These are phyloP conservation scores for Orbilia blumenaviensis DNA, from an alignment of 2,329 filamentous ascomycete species.

Conservation along the genomic window DNA sequence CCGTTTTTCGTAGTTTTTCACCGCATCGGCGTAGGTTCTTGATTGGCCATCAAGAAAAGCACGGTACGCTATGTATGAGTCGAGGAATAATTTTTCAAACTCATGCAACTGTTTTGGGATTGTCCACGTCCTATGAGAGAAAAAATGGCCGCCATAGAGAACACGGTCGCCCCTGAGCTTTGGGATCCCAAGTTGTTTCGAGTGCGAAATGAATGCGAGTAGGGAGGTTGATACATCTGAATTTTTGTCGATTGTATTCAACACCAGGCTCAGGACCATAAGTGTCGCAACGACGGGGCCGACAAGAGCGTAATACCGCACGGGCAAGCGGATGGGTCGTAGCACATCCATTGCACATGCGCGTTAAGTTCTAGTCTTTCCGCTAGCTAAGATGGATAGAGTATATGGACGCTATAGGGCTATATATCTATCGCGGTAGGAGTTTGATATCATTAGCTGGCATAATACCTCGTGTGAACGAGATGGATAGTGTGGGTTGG, in stretches of 20 bases:
- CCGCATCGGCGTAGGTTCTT: conserved; percentile 20
- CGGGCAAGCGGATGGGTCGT: neutral
- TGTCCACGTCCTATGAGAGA: neutral
- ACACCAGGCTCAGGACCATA: neutral
- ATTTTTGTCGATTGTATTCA: neutral
- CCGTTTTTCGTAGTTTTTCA: conserved; percentile 61
- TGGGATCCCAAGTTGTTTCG: neutral
- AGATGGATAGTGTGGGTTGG: neutral
- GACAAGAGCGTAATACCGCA: neutral
- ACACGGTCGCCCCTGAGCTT: neutral
- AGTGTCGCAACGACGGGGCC: neutral
- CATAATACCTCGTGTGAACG: neutral
- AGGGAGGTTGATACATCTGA: neutral
- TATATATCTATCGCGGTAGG: conserved; percentile 1
- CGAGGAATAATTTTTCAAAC: conserved; percentile 28
- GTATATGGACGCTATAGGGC: neutral
- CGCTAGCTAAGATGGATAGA: neutral
- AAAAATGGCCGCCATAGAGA: neutral
- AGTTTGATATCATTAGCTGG: conserved; percentile 1
- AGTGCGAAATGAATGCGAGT: neutral
- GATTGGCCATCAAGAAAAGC: conserved; percentile 25
- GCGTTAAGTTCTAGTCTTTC: neutral
- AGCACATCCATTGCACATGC: neutral
- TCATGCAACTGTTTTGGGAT: neutral
- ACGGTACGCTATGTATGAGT: conserved; percentile 23